These are phyloP conservation scores for Aphanoascus verrucosus DNA, from an alignment of 2,329 filamentous ascomycete genomes.

Conservation along the genomic window DNA sequence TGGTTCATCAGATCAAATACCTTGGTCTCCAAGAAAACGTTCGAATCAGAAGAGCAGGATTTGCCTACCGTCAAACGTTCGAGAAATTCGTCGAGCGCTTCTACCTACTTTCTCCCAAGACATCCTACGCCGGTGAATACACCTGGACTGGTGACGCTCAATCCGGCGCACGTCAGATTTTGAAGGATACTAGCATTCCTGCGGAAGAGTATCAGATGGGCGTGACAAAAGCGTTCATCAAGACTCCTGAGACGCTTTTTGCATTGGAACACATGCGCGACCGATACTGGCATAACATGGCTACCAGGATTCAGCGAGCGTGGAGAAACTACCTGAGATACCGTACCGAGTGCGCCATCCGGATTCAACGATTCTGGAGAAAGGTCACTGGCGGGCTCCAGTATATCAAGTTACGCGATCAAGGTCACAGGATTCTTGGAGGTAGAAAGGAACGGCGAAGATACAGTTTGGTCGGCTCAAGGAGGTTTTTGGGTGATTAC, in stretches of 20 bases:
- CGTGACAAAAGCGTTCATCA: constrained; percentile 94
- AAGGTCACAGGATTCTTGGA: constrained; percentile 70
- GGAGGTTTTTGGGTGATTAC: constrained; percentile 91
- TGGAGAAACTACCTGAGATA: constrained; percentile 96
- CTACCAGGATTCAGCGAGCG: constrained; percentile 88
- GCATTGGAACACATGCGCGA: constrained; percentile 96
- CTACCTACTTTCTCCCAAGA: constrained; percentile 86
- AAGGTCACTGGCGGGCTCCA: constrained; percentile 85
- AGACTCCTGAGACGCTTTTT: constrained; percentile 92
- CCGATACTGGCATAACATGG: constrained; percentile 99
- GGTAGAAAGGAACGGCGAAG: constrained; percentile 83
- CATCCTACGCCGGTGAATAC: constrained; percentile 92
- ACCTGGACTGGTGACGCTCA: constrained; percentile 86
- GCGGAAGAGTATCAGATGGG: constrained; percentile 95
- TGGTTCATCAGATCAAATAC: constrained; percentile 97
- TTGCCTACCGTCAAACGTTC: constrained; percentile 92
- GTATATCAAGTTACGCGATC: constrained; percentile 75
- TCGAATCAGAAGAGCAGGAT: constrained; percentile 87
- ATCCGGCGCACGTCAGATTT: constrained; percentile 78
- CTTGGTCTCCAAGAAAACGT: constrained; percentile 99
- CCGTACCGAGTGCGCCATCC: constrained; percentile 78
- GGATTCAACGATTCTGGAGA: constrained; percentile 92
- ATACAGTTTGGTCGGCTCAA: constrained; percentile 82
- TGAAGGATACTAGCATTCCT: constrained; percentile 93
- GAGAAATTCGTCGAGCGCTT: constrained; percentile 98